These are phyloP conservation scores for Phytopythium boreale DNA, from an alignment of 352 stramenopile species.

Conservation along the genomic window DNA sequence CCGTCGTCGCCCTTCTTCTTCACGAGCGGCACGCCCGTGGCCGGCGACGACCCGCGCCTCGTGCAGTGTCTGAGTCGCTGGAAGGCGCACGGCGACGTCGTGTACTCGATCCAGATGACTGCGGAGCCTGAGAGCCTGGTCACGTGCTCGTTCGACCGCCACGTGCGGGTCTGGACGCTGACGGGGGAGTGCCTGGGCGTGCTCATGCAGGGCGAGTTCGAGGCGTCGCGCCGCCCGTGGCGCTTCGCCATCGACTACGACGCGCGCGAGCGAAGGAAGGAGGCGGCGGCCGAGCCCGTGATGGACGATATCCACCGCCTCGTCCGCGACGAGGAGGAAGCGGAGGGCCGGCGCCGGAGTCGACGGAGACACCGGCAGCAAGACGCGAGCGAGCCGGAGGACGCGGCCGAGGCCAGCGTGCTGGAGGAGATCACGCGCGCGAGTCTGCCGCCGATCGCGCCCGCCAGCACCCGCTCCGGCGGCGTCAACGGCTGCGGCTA, in stretches of 20 bases:
- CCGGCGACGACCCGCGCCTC: slow-evolving; percentile 19
- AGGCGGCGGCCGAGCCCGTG: slow-evolving; percentile 44
- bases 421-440: slow-evolving; percentile 38
- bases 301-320: slow-evolving; percentile 55
- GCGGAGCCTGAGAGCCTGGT: slow-evolving; percentile 63
- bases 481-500: background rate
- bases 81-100: slow-evolving; percentile 67
- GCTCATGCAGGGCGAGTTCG: slow-evolving; percentile 70
- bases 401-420: slow-evolving; percentile 23
- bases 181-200: slow-evolving; percentile 63
- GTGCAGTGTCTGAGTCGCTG: slow-evolving; percentile 53
- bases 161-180: slow-evolving; percentile 71
- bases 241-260: slow-evolving; percentile 75
- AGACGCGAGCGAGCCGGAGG: slow-evolving; percentile 12
- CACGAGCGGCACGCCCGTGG: slow-evolving; percentile 41
- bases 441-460: slow-evolving; percentile 29
- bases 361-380: slow-evolving; percentile 12
- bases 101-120: slow-evolving; percentile 79
- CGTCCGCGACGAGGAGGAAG: slow-evolving; percentile 19
- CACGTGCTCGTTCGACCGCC: slow-evolving; percentile 76
- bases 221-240: slow-evolving; percentile 45
- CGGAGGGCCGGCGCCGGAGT: slow-evolving; percentile 10
- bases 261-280: slow-evolving; percentile 64
- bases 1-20: slow-evolving; percentile 61
- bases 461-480: background rate